Base-by-base conservation (phyloP, 305 asterid genomes). In the Petunia hybrid region DNA sequence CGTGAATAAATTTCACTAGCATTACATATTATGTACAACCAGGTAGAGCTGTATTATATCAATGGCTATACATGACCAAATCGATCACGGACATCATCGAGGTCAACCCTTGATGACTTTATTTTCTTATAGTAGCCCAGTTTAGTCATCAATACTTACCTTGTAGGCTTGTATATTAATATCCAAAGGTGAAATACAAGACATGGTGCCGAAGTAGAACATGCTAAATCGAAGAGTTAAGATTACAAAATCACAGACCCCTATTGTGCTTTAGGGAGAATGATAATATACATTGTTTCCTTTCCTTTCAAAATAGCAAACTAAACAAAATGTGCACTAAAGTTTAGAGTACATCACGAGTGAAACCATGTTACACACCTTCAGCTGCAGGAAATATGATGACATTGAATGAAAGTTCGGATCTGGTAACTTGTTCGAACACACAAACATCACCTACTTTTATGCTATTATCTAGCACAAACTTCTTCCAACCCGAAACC, bases 401-500 rank as follows among this genome's bases (percentile, higher is more conserved):
- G 45, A 60, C 57, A 41, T 60, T 77, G 41, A 60, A 8, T 10
- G n/a, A 13, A 7, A 16, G 10, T 77, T 60, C 22, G 13, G 22
- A 6, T 45, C 60, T 31, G 41, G 16, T 13, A 43, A 48, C 38
- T 16, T 1, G 1, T 48, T 60, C 70, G 41, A 77, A 77, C 35
- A 60, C 55, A 10, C 80, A 60, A 42, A 60, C 80, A 16, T 60
- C 60, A 1, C 71, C 71, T 9, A 60, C 43, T 77, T 77, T 60
- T 22, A 77, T n/a, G 56, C 22, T 60, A 7, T 77, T 77, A 59
- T 60, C 80, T 3, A 41, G 31, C 42, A 60, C 80, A 39, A 77
- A 77, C 12, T 55, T 43, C 43, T 41, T 77, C 71, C 60, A 60
- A 41, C 60, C 71, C 0, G 56, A 4, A 61, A 13, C 4, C 36